phyloP scores from a whole-genome alignment of 75 land plant species.

The Selaginella tamariscina region DNA sequence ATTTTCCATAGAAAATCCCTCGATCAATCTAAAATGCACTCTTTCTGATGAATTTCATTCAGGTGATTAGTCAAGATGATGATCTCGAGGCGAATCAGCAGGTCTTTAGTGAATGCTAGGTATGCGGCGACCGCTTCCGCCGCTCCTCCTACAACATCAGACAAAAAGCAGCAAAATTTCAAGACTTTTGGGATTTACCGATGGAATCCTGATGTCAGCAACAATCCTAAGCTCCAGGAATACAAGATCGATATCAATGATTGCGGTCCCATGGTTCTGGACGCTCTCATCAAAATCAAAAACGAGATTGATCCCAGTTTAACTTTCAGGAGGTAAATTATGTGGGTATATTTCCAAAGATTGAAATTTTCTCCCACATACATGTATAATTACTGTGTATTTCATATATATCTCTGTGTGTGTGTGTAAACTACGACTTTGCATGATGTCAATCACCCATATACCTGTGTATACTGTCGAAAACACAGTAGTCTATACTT shows the following conservation, averaged over 20 bases:
- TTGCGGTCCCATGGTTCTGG: conserved; percentile 97
- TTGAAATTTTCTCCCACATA: too few relatives aligned
- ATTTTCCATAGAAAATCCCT: too few relatives aligned
- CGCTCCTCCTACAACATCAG: background rate
- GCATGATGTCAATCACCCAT: too few relatives aligned
- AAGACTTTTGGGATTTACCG: conserved; percentile 53
- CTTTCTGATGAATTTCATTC: too few relatives aligned
- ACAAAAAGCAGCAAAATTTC: conserved; percentile 15
- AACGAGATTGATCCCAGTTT: conserved; percentile 77
- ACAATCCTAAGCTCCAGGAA: conserved; percentile 36
- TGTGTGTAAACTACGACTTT: too few relatives aligned
- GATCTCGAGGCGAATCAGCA: background rate
- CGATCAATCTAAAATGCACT: too few relatives aligned
- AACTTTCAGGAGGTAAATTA: conserved; percentile 82
- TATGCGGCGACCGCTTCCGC: background rate
- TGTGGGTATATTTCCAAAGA: too few relatives aligned
- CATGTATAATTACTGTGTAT: too few relatives aligned
- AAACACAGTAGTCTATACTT: too few relatives aligned
- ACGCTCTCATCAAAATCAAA: conserved; percentile 92
- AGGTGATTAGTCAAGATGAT: too few relatives aligned
- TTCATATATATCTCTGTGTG: too few relatives aligned
- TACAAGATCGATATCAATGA: conserved; percentile 59
- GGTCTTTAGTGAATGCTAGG: background rate
- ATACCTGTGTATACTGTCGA: too few relatives aligned
- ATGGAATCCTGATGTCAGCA: conserved; percentile 39